Conservation (phyloP, 2,329 filamentous ascomycete genomes). For the Paecilomyces fulvus region DNA sequence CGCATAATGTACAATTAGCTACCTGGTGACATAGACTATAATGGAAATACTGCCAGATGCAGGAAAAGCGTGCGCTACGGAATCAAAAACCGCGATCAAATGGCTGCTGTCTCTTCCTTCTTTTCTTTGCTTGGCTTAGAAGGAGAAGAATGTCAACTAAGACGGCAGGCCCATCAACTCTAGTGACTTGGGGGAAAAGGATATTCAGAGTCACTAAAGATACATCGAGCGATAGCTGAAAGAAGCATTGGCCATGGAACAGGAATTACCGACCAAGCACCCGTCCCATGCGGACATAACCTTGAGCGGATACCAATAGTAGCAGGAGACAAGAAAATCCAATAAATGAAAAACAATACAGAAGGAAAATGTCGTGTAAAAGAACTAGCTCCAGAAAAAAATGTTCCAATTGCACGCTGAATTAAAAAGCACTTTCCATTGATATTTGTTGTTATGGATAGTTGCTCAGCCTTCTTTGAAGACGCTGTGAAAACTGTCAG, state of each 20-base stretch:
- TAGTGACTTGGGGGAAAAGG: neutral
- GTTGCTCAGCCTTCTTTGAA: constrained; percentile 24
- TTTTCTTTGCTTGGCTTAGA: neutral
- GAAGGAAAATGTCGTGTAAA: neutral
- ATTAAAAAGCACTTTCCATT: neutral
- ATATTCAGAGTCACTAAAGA: neutral
- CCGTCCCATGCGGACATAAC: neutral
- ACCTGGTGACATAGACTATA: neutral
- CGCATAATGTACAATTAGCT: neutral
- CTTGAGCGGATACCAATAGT: neutral
- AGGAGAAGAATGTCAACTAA: neutral
- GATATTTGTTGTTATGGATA: neutral
- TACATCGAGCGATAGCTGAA: neutral
- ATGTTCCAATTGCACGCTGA: neutral
- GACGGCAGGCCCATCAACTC: neutral
- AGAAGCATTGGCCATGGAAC: neutral
- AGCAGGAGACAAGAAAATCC: neutral
- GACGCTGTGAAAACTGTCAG: constrained; percentile 18
- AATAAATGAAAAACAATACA: neutral
- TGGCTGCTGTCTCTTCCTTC: neutral
- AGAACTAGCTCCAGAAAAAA: neutral
- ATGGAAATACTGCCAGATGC: neutral
- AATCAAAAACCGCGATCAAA: neutral
- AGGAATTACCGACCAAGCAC: neutral
- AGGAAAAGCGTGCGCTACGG: neutral